phyloP scores from a whole-genome alignment of 2,329 filamentous ascomycete genomes.

The Venturiaceae sp. region DNA sequence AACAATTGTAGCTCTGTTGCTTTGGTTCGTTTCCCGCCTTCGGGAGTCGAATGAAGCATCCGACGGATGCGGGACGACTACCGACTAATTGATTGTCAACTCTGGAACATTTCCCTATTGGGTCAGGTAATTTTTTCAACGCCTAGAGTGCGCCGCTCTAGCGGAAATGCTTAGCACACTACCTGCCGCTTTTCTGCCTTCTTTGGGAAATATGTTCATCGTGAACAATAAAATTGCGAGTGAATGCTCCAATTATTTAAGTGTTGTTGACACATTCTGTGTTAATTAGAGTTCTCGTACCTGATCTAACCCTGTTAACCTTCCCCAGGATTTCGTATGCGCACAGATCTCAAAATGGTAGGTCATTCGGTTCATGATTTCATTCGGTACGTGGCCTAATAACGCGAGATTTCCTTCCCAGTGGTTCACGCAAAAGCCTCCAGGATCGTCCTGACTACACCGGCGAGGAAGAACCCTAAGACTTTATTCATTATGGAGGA shows the following conservation, averaged over 20 bases:
- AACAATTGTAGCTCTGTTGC: too few species aligned
- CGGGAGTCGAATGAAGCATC: too few species aligned
- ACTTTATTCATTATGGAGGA: neutral
- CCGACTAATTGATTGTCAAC: too few species aligned
- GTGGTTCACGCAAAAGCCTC: neutral
- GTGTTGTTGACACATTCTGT: neutral
- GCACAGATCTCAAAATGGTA: neutral
- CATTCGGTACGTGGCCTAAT: neutral
- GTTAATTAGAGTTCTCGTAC: neutral
- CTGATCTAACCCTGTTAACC: neutral
- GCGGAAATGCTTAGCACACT: too few species aligned
- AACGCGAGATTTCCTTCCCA: neutral
- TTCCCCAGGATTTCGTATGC: neutral
- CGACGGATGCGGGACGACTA: too few species aligned
- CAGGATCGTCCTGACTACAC: neutral
- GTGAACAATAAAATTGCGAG: neutral
- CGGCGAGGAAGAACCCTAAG: neutral
- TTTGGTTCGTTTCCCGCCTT: too few species aligned
- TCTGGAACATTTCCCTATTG: too few species aligned
- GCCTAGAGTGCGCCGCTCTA: too few species aligned
- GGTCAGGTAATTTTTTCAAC: too few species aligned
- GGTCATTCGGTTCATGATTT: neutral
- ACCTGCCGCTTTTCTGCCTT: too few species aligned
- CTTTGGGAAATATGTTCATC: too few species aligned
- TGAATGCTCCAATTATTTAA: neutral